Base-by-base conservation (phyloP, 352 stramenopile species). In the Pythium plurisporium region DNA sequence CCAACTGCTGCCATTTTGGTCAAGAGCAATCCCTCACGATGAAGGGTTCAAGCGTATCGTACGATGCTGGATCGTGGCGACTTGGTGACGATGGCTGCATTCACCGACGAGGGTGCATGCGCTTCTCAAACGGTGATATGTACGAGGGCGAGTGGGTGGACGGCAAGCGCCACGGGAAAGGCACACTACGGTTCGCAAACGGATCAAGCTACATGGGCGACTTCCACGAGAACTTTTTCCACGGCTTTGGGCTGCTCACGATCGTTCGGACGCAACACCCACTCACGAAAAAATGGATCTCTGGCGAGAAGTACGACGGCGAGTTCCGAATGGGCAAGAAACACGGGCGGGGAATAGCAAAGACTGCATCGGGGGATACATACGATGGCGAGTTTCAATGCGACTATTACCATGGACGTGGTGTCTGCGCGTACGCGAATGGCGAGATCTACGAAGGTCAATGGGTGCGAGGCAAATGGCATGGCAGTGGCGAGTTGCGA, bases 91-190 rank as follows among this genome's bases (percentile, higher is more conserved):
- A 93, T 56, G 83, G 83, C 46, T 73, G 64, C 48, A 87, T 95
- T 59, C 79, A 90, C 55, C 73, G 86, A 6, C 76, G 67, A 26
- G 82, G 82, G 6, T 72, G 74, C 9, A 62, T 95, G 19, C 83
- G 85, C 30, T 87, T 82, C 49, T 72, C 79, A 5, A 94, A 72
- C 37, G 84, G 86, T 7, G 87, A 95, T 40, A 43, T 86, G 9
- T 96, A 94, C 59, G 81, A 89, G 25, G 83, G 87, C 53, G 85
- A 95, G 51, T 96, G 87, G 87, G 72, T 91, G 25, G 67, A 94
- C 53, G 79, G 79, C 59, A 87, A 90, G 65, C 79, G 81, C 38
- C 76, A 91, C 38, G 80, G 82, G 17, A 68, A 75, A 51, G 80
- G 79, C 23, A 70, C 66, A 11, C 46, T 91, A 38, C 82, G 64